These are phyloP conservation scores for Glebionis coronaria DNA, from an alignment of 129 eudicot species.

Conservation along the genomic window DNA sequence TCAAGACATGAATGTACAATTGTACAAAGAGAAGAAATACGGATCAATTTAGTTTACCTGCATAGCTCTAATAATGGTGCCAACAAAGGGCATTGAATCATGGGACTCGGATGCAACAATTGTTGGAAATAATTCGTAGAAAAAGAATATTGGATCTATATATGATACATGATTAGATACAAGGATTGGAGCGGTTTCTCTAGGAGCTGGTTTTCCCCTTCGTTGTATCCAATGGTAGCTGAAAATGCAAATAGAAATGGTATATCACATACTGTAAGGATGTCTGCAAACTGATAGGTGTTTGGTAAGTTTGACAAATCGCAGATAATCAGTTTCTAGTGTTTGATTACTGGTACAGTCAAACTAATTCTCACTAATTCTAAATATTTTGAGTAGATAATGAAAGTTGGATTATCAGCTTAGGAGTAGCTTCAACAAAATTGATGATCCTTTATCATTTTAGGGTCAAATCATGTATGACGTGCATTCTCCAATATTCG, in stretches of 20 bases:
- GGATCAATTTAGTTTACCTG: slow-evolving; percentile 53
- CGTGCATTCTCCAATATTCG: too few species aligned
- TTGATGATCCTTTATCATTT: too few species aligned
- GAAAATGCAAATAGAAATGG: slow-evolving; percentile 4
- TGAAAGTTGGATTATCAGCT: too few species aligned
- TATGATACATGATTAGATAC: slow-evolving; percentile 98
- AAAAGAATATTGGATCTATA: slow-evolving; percentile 89
- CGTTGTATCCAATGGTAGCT: slow-evolving; percentile 96
- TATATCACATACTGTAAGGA: neutral
- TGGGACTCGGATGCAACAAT: slow-evolving; percentile 97
- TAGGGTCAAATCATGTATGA: too few species aligned
- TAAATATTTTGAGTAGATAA: too few species aligned
- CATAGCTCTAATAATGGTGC: slow-evolving; percentile 98
- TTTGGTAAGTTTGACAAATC: too few species aligned
- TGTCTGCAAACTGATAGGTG: neutral
- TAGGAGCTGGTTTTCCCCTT: slow-evolving; percentile 90
- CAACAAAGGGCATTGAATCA: slow-evolving; percentile 96
- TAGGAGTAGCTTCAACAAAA: too few species aligned
- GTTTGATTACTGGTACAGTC: too few species aligned
- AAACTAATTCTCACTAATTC: too few species aligned
- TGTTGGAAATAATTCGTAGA: slow-evolving; percentile 86
- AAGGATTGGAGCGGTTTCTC: slow-evolving; percentile 87
- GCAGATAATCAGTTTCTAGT: too few species aligned
- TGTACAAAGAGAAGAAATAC: neutral
- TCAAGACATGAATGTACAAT: neutral